A percentile compares a stretch with the other conserved stretches of the same genome.
These are phyloP conservation scores for Thielaviopsis euricoi DNA, from an alignment of 2,329 filamentous ascomycete species.

Conservation along the genomic window DNA sequence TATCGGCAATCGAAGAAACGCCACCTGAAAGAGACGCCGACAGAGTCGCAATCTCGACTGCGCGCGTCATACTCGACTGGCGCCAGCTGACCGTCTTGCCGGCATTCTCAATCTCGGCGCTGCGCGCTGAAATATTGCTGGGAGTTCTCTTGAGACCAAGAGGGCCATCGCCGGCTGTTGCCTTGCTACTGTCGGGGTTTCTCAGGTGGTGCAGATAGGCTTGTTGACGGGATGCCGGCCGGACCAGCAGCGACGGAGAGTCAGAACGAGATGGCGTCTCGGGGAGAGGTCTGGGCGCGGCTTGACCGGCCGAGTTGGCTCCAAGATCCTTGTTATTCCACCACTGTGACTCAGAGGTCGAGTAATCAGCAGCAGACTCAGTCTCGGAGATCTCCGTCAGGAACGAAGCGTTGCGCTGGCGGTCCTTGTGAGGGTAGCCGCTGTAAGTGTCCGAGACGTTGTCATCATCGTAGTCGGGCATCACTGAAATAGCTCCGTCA, in stretches of 20 bases:
- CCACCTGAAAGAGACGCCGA: conserved; percentile 17
- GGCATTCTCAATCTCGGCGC: conserved; percentile 7
- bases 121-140: conserved; percentile 5
- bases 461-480: conserved; percentile 10
- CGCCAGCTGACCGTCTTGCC: conserved; percentile 2
- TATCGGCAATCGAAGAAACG: conserved; percentile 21
- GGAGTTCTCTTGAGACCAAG: conserved; percentile 1
- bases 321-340: conserved; percentile 3
- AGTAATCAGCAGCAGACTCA: conserved; percentile 1
- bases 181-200: conserved; percentile 1
- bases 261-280: not conserved
- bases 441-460: not conserved
- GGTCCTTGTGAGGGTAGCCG: not conserved
- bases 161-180: not conserved
- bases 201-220: conserved; percentile 3
- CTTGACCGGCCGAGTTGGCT: not conserved
- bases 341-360: conserved; percentile 1
- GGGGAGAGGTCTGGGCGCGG: conserved; percentile 1
- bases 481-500: conserved; percentile 8
- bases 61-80: conserved; percentile 4
- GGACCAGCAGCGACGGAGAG: conserved; percentile 1
- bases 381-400: conserved; percentile 8
- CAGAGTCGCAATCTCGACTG: conserved; percentile 14
- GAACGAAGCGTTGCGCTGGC: conserved; percentile 2
- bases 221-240: conserved; percentile 3